Base-by-base conservation (phyloP, 768 basidiomycete species). In the Cystobasidium onofrii region DNA sequence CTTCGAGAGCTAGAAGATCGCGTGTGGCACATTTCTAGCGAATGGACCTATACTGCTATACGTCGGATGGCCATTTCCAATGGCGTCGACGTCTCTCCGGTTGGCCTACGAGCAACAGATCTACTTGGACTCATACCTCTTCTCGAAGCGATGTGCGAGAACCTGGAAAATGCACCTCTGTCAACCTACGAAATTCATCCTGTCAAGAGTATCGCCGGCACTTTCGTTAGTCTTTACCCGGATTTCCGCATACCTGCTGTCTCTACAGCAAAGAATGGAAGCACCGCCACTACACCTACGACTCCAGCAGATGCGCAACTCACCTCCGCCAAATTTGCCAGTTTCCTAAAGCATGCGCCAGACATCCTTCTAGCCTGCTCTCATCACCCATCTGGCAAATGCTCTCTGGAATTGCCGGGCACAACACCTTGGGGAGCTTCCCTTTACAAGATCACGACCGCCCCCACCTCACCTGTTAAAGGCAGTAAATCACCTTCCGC, bases 41-140 rank as follows among this genome's bases (percentile, higher is more conserved):
- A 73, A 52, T 73, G 72, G 72, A 73, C 72, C 43, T 73, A 73
- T 46, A 71, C 69, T 4, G 69, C 69, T 23, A 60, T 71, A 18
- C 69, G 69, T 2, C 29, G 44, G 27, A 71, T 71, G 69, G 69
- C 69, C 25, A 71, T 71, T 17, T 33, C 69, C 18, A 71, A 71
- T 55, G 69, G 69, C 69, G n/a, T 71, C 9, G 44, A 57, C 25
- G 69, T 71, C 9, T 71, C 69, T 20, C 55, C 69, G 20, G 33
- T 52, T 9, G 69, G 69, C 7, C 55, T 71, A 25, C 54, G 69
- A n/a, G 69, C 54, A 4, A 36, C 44, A 17, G 69, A 71, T 39
- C 54, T 71, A n/a, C 50, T 71, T 36, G 27, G 10, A 23, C 69
- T 71, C 69, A 39, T 71, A 4, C 69, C 69, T 29, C 39, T 71